Percentiles rank a stretch among this genome's conserved stretches.
These are phyloP conservation scores for Lathyrus aphaca DNA, from an alignment of 306 rosid genomes.

Conservation along the genomic window DNA sequence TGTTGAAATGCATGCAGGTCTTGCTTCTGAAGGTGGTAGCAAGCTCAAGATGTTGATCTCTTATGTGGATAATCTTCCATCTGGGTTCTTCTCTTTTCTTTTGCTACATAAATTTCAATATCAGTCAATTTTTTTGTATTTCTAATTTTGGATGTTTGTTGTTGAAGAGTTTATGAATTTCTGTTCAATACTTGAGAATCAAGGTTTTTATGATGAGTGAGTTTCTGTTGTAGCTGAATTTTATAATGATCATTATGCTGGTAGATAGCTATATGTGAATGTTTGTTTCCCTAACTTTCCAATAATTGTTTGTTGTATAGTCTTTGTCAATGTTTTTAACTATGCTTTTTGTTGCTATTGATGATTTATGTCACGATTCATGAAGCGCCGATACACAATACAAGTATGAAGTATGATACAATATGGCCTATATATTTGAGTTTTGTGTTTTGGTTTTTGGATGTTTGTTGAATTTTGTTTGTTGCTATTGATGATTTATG, in stretches of 20 bases:
- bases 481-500: background rate
- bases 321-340: background rate
- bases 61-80: slow-evolving; percentile 89
- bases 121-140: background rate
- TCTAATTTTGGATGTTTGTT: background rate
- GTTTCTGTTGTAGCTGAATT: slow-evolving; percentile 1
- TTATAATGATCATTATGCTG: slow-evolving; percentile 5
- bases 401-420: background rate
- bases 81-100: slow-evolving; percentile 59
- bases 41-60: slow-evolving; percentile 96
- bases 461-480: background rate
- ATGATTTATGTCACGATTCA: background rate
- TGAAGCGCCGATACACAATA: background rate
- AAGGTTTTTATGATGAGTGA: background rate
- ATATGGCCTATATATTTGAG: no score
- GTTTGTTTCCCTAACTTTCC: background rate
- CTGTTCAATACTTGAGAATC: background rate
- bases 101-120: background rate
- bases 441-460: no score
- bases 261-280: background rate
- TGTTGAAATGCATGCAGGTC: slow-evolving; percentile 97
- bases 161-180: background rate
- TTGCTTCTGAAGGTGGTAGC: slow-evolving; percentile 93
- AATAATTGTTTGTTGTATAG: slow-evolving; percentile 19
- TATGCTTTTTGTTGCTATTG: background rate